Evolutionary conservation across 495 filamentous ascomycete species (phyloP).

Genomic region (Aspergillus saccharolyticus): DNA sequence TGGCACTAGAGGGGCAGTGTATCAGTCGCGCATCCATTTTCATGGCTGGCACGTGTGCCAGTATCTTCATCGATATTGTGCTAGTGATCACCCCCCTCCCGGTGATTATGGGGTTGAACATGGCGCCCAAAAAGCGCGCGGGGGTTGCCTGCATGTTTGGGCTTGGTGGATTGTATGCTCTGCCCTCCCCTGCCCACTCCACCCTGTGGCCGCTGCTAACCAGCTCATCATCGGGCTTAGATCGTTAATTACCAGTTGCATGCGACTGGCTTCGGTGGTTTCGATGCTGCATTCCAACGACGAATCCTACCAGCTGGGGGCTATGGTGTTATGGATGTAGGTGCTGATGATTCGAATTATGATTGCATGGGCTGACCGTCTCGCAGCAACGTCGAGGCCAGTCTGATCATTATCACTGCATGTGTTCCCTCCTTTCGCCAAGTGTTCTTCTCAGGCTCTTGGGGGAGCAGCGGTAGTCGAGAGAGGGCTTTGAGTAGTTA

Average conservation of each 20-base stretch:
- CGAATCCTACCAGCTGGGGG: not conserved
- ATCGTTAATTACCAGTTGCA: not conserved
- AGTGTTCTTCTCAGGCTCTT: not conserved
- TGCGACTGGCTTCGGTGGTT: not conserved
- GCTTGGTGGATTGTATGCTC: not conserved
- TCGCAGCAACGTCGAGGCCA: not conserved
- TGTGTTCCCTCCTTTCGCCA: not conserved
- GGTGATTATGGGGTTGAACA: not conserved
- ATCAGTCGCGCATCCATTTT: not conserved
- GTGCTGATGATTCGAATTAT: not conserved
- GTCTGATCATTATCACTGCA: not conserved
- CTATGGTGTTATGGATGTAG: not conserved
- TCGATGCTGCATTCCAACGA: not conserved
- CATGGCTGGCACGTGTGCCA: not conserved
- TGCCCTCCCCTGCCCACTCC: not conserved
- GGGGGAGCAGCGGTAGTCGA: not conserved
- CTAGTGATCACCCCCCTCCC: not conserved
- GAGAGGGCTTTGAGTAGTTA: not conserved
- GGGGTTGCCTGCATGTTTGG: slow-evolving; percentile 3
- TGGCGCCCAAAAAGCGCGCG: not conserved
- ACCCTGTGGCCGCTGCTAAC: not conserved
- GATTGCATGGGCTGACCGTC: not conserved
- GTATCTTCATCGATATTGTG: not conserved
- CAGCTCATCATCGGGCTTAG: not conserved
- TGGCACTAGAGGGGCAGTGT: not conserved